Evolutionary conservation across 257 asterid species (phyloP).

Genomic region (Ilex aquifolium): DNA sequence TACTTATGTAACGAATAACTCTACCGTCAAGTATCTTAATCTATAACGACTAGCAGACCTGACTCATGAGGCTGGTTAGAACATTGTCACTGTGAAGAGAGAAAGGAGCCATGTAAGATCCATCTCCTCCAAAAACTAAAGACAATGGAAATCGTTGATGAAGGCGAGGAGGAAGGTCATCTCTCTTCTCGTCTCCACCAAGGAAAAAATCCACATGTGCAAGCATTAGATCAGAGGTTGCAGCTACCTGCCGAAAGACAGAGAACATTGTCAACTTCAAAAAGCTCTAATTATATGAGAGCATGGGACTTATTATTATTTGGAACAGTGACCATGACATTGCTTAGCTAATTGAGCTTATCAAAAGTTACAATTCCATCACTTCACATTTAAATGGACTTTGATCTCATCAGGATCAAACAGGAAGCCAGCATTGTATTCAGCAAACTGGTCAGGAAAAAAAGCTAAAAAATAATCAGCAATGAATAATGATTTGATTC

Average conservation of each 20-base stretch:
- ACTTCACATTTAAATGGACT: no score
- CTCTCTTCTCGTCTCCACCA: constrained; percentile 90
- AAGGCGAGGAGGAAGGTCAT: constrained; percentile 81
- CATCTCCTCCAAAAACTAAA: constrained; percentile 83
- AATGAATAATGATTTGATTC: no score
- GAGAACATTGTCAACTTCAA: constrained; percentile 1
- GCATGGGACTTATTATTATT: no score
- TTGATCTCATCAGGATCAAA: no score
- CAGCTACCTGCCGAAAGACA: constrained; percentile 56
- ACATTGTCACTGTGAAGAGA: constrained; percentile 72
- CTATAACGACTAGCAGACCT: constrained; percentile 38
- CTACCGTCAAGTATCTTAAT: constrained; percentile 9
- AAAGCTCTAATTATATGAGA: background rate
- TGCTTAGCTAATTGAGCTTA: no score
- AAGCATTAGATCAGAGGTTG: constrained; percentile 82
- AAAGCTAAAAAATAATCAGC: no score
- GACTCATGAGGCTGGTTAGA: constrained; percentile 73
- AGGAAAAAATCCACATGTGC: constrained; percentile 88
- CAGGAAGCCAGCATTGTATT: no score
- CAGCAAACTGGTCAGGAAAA: no score
- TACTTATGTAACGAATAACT: background rate
- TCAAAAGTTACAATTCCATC: no score
- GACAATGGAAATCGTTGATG: constrained; percentile 78
- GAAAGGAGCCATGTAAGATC: constrained; percentile 90
- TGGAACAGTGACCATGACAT: no score